Conservation (phyloP, 164 flowering plant genomes). For the Hamamelis virginiana region DNA sequence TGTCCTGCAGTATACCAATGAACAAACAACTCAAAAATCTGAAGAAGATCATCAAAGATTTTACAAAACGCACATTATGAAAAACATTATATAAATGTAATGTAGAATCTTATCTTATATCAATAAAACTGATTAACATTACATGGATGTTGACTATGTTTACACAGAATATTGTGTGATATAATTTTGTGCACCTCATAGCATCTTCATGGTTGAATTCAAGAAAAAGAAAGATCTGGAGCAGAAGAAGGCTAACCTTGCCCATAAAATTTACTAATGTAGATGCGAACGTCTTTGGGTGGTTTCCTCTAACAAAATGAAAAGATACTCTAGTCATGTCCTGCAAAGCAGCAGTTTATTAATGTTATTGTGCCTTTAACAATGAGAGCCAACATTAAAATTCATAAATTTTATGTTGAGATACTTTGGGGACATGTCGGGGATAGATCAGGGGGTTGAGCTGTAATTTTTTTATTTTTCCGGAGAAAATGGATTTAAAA, state of each 20-base stretch:
- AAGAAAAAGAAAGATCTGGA: not conserved
- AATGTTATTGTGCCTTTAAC: not conserved
- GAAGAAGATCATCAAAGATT: not conserved
- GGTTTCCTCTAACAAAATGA: conserved; percentile 80
- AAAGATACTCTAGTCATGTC: conserved; percentile 76
- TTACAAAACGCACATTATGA: not conserved
- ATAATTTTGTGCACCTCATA: not conserved
- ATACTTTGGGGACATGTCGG: too few species aligned
- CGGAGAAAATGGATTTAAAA: too few species aligned
- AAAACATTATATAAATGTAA: not conserved
- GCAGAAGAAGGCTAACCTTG: conserved; percentile 54
- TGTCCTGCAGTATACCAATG: not conserved
- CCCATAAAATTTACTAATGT: conserved; percentile 82
- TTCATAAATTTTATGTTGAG: too few species aligned
- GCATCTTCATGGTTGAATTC: not conserved
- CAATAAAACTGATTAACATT: not conserved
- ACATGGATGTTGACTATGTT: not conserved
- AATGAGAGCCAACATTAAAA: not conserved
- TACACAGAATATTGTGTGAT: not conserved
- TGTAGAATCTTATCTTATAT: not conserved
- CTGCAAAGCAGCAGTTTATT: conserved; percentile 41
- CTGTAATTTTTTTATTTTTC: too few species aligned
- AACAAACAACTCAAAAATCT: not conserved
- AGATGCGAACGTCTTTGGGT: conserved; percentile 75
- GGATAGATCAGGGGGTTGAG: too few species aligned